Evolutionary conservation across 1,284 basidiomycete genomes (phyloP), one percentile per base, ranked within the genome.

Genomic region (Fistulina hepatica): DNA sequence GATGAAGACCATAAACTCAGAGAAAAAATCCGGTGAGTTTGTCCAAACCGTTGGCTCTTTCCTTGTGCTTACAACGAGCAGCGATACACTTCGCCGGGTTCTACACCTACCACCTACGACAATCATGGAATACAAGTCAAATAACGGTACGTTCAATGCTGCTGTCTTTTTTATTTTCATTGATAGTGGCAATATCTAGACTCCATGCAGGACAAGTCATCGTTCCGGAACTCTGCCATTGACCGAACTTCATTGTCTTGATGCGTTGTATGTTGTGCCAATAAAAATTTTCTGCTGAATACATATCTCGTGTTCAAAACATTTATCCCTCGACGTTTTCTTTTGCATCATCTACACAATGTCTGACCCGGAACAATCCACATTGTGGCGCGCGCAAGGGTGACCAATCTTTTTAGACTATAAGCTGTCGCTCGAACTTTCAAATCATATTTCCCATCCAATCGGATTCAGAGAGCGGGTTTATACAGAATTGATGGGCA

Each of bases 101-200:
- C 62, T 88, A 30, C 73, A 77, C 55, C 63, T 88, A 15, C 73
- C 81, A n/a, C 48, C 69, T 3, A 65, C 69, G 13, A 84, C 80
- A 1, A 67, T 79, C 44, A 79, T 88, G 78, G 83, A 88, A 54
- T 88, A 86, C 54, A 88, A 88, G 58, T 79, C 81, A 7, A 86
- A 88, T 58, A 86, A 82, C 47, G 83, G 83, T 81, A 45, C 37
- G 68, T 48, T 35, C 6, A 10, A 5, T 21, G 31, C 3, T 20
- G 4, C 34, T 11, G 15, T 15, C 19, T 33, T 25, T 15, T 33
- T 32, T 34, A 32, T 20, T 34, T 34, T 38, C 21, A 11, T 5
- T 36, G 10, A 24, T 17, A 15, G 22, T 38, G 12, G 12, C 11
- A 6, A 25, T 19, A 21, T 21, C 40, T 40, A 86, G 82, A 85